Percentiles rank a stretch among this genome's conserved stretches.
Conservation (phyloP, 1,139 yeast species). For the Sugiyamaella novakii region DNA sequence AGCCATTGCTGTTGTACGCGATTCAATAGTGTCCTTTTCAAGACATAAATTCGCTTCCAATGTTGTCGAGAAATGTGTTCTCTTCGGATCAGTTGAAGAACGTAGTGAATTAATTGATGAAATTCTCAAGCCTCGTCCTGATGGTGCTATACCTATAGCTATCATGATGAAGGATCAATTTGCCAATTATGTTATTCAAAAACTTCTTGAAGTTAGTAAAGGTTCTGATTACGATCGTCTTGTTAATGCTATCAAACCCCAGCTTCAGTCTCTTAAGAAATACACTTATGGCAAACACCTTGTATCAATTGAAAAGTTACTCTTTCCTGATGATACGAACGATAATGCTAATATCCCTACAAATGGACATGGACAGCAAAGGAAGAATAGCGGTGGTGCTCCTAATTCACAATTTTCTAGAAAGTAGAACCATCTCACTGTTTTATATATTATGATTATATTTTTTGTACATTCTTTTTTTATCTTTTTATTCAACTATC, state of each 20-base stretch:
- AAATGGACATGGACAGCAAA: conserved; percentile 7
- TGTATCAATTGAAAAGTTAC: conserved; percentile 79
- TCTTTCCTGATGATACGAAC: conserved; percentile 24
- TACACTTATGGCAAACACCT: conserved; percentile 71
- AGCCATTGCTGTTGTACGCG: conserved; percentile 53
- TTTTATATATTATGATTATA: conserved; percentile 1
- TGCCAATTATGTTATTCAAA: conserved; percentile 96
- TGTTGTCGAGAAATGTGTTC: conserved; percentile 92
- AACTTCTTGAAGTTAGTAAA: conserved; percentile 79
- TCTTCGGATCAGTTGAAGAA: conserved; percentile 67
- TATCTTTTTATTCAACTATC: background rate
- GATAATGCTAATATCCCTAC: background rate
- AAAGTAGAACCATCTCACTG: background rate
- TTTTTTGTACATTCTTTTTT: conserved; percentile 17
- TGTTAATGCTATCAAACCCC: conserved; percentile 45
- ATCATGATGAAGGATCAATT: conserved; percentile 97
- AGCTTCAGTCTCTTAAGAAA: conserved; percentile 45
- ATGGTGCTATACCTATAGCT: conserved; percentile 41
- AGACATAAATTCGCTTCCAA: conserved; percentile 97
- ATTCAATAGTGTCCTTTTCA: conserved; percentile 75
- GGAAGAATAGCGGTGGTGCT: background rate
- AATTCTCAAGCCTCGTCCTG: conserved; percentile 54
- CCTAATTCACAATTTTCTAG: background rate
- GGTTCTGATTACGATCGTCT: conserved; percentile 55
- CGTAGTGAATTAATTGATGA: conserved; percentile 62